Evolutionary conservation across 768 basidiomycete species (phyloP), one percentile per base, ranked within the genome.

Genomic region (Boletus vermiculosoides): DNA sequence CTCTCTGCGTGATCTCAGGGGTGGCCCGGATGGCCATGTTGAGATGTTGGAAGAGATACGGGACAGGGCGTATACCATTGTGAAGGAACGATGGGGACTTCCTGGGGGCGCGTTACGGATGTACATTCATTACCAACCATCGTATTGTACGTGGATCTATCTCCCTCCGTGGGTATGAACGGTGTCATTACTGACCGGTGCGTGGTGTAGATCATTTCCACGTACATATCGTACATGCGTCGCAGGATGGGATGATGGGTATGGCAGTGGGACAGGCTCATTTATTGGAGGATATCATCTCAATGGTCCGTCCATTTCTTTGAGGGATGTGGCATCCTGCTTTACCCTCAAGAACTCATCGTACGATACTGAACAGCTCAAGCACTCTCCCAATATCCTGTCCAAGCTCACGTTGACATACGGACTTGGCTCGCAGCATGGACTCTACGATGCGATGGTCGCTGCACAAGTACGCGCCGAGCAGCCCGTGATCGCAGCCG

Each of bases 91-190:
- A 62, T 99, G 89, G 83, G 86, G 83, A 0, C 73, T 96, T 1
- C 74, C 72, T 5, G 62, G 67, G 16, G 87, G 85, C 4, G 79
- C 83, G 11, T 66, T 97, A 56, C 76, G 94, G 63, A 77, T 95
- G 76, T 94, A 86, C 64, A 74, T 98, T 15, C 97, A 99, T 69
- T 99, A 99, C 69, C 95, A 97, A 67, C 96, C 96, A 0, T 90
- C 87, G 37, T 98, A 98, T 68, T 98, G 95, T 95, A 56, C 60
- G 90, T 55, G 11, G 22, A 5, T 36, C 30, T 5, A 22, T 28
- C 45, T 22, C 2, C 30, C 11, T 23, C 16, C 13, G 22, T 44
- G 7, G 20, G 9, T n/a, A 34, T 15, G 33, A 4, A 25, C 22
- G 31, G 8, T n/a, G 45, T n/a, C 23, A 23, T 22, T 11, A 22